Base-by-base conservation (phyloP, 2,329 filamentous ascomycete genomes). In the Diaporthe sp. region DNA sequence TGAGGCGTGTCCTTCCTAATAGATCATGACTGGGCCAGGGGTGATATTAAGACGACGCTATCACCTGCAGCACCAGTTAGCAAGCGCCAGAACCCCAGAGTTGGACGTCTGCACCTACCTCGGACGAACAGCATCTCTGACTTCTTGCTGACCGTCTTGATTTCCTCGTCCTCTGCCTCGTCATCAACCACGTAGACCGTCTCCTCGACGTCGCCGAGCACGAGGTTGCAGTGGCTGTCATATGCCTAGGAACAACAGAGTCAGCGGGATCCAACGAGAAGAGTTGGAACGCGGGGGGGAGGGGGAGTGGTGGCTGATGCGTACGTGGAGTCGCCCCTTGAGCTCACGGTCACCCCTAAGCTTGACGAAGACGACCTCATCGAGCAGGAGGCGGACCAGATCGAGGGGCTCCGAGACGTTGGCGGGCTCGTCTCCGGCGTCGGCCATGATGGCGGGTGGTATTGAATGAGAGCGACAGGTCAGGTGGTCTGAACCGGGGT, bases 121-220 rank as follows among this genome's bases (percentile, higher is more conserved):
- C 97, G 90, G 75, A 99, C 96, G 84, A 99, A 99, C 28, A 99
- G 87, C 97, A 99, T 99, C 84, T 98, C 97, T 58, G 95, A 97
- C 85, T 98, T 97, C 86, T 98, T 98, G 87, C 96, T 98, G 77
- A 97, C 92, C 19, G 96, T 98, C 94, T 98, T 94, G 80, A 95
- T 88, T 39, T 91, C 91, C 75, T 96, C 93, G 75, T 94, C 92
- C 31, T 95, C 94, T 22, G 93, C 91, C 55, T 97, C 95, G 19
- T 95, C 94, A 76, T 98, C 96, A 6, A 98, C 93, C 46, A 96
- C 89, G 83, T 98, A 99, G 79, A 99, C 95, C 9, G 96, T 98
- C 88, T 99, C 97, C 82, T 98, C 95, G 6, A 98, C 97, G 79
- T 99, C 97, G 73, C 97, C 96, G 8, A 99, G 89, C 8, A 99